phyloP scores from a whole-genome alignment of 257 asterid genomes.

The Petunia secreta region DNA sequence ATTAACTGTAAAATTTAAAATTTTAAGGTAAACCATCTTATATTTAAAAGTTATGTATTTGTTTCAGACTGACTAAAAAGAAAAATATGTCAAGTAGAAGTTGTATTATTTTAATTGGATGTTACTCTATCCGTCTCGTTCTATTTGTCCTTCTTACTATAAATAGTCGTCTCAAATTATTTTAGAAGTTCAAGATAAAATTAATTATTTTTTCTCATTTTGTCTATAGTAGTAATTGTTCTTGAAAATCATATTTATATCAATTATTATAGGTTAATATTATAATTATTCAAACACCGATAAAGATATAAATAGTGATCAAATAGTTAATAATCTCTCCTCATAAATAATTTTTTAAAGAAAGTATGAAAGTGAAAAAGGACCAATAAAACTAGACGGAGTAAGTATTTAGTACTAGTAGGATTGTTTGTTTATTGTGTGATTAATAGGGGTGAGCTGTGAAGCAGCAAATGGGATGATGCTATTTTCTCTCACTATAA shows the following conservation, averaged over 20 bases:
- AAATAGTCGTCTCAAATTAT: too few species aligned
- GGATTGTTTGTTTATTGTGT: neutral
- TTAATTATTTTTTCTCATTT: too few species aligned
- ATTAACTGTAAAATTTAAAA: too few species aligned
- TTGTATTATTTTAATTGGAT: too few species aligned
- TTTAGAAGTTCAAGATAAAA: too few species aligned
- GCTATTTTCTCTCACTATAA: neutral
- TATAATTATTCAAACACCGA: neutral
- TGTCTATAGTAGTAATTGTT: neutral
- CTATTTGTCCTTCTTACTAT: too few species aligned
- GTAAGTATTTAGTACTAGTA: neutral
- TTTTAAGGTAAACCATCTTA: too few species aligned
- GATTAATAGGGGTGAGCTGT: conserved; percentile 36
- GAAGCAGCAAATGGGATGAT: conserved; percentile 26
- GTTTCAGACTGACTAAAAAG: too few species aligned
- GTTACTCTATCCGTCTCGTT: too few species aligned
- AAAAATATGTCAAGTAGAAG: too few species aligned
- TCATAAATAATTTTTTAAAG: neutral
- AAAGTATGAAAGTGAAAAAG: neutral
- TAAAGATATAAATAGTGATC: neutral
- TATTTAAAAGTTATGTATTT: too few species aligned
- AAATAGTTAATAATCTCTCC: neutral
- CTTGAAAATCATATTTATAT: neutral
- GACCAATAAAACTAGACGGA: neutral
- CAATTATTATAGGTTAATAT: neutral